Percentiles rank a stretch among this genome's conserved stretches.
These are phyloP conservation scores for Colletotrichum sp. DNA, from an alignment of 2,329 filamentous ascomycete genomes.

Conservation along the genomic window DNA sequence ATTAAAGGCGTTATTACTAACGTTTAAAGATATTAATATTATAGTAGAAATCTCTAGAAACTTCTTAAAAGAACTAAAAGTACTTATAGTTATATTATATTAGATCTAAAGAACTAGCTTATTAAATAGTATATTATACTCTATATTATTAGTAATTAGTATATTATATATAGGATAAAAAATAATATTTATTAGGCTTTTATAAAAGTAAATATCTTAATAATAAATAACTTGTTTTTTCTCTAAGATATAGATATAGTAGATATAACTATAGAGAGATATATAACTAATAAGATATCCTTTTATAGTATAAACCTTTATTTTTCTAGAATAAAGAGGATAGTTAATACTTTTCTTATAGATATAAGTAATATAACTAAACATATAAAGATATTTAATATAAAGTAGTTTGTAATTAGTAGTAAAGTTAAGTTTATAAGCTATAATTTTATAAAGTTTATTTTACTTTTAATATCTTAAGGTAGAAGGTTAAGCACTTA, in stretches of 20 bases:
- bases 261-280: neutral
- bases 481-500: no score
- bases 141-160: neutral
- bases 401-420: neutral
- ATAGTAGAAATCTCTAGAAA: no score
- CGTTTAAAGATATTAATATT: no score
- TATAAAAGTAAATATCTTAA: neutral
- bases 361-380: neutral
- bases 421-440: neutral
- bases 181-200: neutral
- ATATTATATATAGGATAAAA: neutral
- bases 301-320: neutral
- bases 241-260: neutral
- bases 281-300: neutral
- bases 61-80: no score
- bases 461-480: neutral
- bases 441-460: neutral
- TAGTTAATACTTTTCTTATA: neutral
- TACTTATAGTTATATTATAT: neutral
- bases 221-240: neutral
- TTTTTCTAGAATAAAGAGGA: neutral
- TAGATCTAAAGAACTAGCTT: neutral
- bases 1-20: no score
- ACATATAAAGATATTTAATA: neutral
- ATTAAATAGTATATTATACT: neutral